Conservation (phyloP, 202 grass and related monocot genomes). For the Carex sylvatica region DNA sequence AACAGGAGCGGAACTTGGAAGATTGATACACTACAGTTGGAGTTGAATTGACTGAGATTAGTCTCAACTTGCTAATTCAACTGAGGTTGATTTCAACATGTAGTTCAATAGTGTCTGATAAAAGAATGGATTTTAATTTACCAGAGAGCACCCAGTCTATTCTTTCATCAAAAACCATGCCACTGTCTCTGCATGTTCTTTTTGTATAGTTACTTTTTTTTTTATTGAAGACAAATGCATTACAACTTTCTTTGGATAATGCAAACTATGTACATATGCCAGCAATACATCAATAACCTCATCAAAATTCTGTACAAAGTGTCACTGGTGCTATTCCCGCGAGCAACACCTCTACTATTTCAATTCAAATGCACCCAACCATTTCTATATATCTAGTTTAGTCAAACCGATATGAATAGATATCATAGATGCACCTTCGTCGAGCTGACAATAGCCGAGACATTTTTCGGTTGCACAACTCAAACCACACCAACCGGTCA, state of each 20-base stretch:
- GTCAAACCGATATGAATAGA: slow-evolving; percentile 36
- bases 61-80: not conserved
- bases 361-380: not conserved
- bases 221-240: not conserved
- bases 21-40: not conserved
- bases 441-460: slow-evolving; percentile 51
- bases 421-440: slow-evolving; percentile 73
- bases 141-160: not conserved
- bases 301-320: slow-evolving; percentile 9
- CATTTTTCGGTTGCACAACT: slow-evolving; percentile 80
- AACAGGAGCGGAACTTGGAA: not conserved
- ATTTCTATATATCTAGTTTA: slow-evolving; percentile 14
- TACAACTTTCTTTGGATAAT: slow-evolving; percentile 2
- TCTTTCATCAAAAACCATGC: not conserved
- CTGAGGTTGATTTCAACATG: not conserved
- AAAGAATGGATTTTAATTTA: not conserved
- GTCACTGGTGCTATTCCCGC: not conserved
- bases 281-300: not conserved
- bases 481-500: slow-evolving; percentile 52
- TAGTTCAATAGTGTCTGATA: not conserved
- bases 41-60: not conserved
- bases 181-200: not conserved
- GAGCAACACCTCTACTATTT: not conserved
- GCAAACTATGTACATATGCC: slow-evolving; percentile 17
- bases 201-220: not conserved